Conservation (phyloP, 176 grass and related monocot species). For the Pharus latifolius region DNA sequence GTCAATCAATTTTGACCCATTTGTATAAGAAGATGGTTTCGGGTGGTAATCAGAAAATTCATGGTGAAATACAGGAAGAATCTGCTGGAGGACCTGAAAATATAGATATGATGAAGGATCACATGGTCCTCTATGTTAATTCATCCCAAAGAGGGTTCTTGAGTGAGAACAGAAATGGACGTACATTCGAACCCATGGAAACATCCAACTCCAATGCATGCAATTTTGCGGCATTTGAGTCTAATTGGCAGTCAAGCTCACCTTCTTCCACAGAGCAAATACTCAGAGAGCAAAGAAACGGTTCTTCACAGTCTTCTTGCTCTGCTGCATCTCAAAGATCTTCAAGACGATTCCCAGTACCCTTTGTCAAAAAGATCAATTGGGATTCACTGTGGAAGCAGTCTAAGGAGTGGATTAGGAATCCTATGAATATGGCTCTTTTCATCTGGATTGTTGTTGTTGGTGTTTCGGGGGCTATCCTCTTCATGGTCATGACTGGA, state of each 20-base stretch:
- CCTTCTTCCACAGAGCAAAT: constrained; percentile 1
- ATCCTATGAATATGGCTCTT: constrained; percentile 64
- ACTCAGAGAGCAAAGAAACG: neutral
- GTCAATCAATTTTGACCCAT: neutral
- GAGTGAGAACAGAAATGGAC: constrained; percentile 9
- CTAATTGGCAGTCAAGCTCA: neutral
- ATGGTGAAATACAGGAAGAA: constrained; percentile 27
- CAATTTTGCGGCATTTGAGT: neutral
- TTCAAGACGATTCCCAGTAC: constrained; percentile 3
- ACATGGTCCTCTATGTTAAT: constrained; percentile 9
- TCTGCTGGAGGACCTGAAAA: neutral
- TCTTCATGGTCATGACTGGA: constrained; percentile 77
- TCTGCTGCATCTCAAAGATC: neutral
- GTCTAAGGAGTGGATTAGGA: constrained; percentile 56
- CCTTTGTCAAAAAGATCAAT: constrained; percentile 52
- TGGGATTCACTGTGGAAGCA: constrained; percentile 37
- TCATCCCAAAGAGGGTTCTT: constrained; percentile 18
- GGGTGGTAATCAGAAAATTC: constrained; percentile 10
- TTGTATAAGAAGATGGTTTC: neutral
- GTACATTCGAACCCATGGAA: neutral
- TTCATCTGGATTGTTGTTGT: constrained; percentile 44
- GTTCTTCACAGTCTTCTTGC: neutral
- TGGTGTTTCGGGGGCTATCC: constrained; percentile 54
- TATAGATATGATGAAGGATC: constrained; percentile 7
- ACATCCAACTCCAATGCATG: neutral